These are phyloP conservation scores for Euphorbia celastroides DNA, from an alignment of 441 rosid species.

Conservation along the genomic window DNA sequence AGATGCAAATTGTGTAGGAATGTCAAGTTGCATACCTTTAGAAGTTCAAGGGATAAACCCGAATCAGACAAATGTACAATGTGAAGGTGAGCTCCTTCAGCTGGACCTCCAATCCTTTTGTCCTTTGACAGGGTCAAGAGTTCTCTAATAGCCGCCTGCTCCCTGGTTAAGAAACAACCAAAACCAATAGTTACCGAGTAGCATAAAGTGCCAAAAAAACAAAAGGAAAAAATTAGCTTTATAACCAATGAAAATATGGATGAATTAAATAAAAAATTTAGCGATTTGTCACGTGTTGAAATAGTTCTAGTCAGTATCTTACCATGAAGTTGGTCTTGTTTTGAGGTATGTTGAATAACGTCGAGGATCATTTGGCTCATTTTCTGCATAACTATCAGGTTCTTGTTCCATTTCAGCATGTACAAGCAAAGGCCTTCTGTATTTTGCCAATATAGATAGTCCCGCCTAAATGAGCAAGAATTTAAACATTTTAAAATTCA, in stretches of 20 bases:
- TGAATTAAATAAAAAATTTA: not conserved
- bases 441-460: conserved; percentile 68
- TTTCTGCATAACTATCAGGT: conserved; percentile 26
- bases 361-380: conserved; percentile 45
- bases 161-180: conserved; percentile 42
- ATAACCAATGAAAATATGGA: not conserved
- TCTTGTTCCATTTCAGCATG: conserved; percentile 74
- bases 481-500: conserved; percentile 5
- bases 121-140: conserved; percentile 59
- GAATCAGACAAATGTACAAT: conserved; percentile 92
- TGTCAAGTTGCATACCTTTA: conserved; percentile 44
- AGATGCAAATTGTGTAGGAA: not conserved
- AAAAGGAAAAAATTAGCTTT: too few species aligned
- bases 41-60: conserved; percentile 62
- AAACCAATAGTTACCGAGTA: conserved; percentile 7
- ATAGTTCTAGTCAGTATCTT: conserved; percentile 21
- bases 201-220: not conserved
- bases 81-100: conserved; percentile 95
- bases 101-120: conserved; percentile 66
- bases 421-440: conserved; percentile 82
- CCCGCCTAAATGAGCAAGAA: conserved; percentile 57
- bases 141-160: conserved; percentile 79
- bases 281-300: not conserved
- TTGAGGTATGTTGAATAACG: conserved; percentile 71
- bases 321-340: conserved; percentile 82